Conservation (phyloP, 1,284 basidiomycete species). For the Microbotryum saponariae region DNA sequence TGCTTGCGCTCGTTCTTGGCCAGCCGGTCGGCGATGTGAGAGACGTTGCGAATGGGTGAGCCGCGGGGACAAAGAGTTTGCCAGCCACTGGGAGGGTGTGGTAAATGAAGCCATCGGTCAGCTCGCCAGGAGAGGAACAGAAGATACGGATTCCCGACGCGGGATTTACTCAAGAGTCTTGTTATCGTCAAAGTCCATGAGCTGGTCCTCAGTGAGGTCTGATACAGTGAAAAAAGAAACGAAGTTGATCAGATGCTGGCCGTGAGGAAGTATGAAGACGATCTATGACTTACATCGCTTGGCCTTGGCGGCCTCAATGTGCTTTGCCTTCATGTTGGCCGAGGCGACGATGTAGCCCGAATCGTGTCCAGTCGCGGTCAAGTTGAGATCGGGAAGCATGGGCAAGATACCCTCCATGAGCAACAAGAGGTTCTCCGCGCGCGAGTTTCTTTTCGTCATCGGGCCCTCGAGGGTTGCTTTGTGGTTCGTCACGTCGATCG, state of each 20-base stretch:
- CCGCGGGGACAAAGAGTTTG: slow-evolving; percentile 12
- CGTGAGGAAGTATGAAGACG: too few relatives aligned
- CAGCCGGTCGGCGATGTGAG: neutral
- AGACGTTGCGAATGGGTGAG: slow-evolving; percentile 6
- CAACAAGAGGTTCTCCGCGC: slow-evolving; percentile 16
- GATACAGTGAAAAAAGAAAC: too few relatives aligned
- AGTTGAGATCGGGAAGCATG: slow-evolving; percentile 21
- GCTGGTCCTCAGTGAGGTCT: too few relatives aligned
- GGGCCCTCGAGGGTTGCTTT: slow-evolving; percentile 13
- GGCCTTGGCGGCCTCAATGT: too few relatives aligned
- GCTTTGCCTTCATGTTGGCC: too few relatives aligned
- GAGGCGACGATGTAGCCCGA: too few relatives aligned
- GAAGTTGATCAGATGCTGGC: too few relatives aligned
- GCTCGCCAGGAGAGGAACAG: neutral
- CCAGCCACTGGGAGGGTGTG: slow-evolving; percentile 10
- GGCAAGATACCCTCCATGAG: slow-evolving; percentile 18
- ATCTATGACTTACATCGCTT: too few relatives aligned
- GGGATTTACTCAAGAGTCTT: neutral
- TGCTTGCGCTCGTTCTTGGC: neutral
- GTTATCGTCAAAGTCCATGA: slow-evolving; percentile 7
- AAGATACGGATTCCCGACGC: neutral
- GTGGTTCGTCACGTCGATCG: slow-evolving; percentile 14
- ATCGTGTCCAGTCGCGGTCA: too few relatives aligned
- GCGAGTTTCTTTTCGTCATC: slow-evolving; percentile 12
- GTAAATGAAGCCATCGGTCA: too few relatives aligned